A percentile compares a stretch with the other conserved stretches of the same genome.
phyloP scores from a whole-genome alignment of 352 stramenopile genomes.

The Phytophthora parvispora region DNA sequence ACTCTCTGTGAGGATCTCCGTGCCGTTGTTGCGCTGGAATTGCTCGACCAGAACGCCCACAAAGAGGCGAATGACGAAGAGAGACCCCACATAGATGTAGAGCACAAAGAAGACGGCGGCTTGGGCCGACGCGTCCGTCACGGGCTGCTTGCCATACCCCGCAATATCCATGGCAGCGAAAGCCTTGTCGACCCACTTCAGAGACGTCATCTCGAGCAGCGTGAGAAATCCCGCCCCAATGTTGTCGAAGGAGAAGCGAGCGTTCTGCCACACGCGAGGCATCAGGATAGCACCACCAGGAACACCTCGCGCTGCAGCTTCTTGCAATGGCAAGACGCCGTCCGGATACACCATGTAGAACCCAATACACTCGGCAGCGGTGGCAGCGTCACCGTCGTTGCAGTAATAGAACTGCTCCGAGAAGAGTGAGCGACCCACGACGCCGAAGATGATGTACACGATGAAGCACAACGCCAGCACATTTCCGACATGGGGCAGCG shows the following conservation, averaged over 20 bases:
- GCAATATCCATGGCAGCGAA: constrained; percentile 84
- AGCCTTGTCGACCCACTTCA: constrained; percentile 86
- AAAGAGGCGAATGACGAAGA: constrained; percentile 86
- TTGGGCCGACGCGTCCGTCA: constrained; percentile 53
- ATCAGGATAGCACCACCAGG: constrained; percentile 55
- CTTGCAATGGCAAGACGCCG: constrained; percentile 58
- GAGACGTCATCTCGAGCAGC: constrained; percentile 83
- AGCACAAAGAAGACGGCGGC: constrained; percentile 78
- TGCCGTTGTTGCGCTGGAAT: constrained; percentile 88
- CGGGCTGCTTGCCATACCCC: constrained; percentile 52
- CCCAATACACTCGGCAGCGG: constrained; percentile 57
- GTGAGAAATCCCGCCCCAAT: constrained; percentile 72
- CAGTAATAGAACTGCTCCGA: constrained; percentile 73
- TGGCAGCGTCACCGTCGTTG: constrained; percentile 58
- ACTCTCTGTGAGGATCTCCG: constrained; percentile 80
- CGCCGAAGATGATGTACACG: constrained; percentile 84
- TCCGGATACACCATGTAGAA: constrained; percentile 64
- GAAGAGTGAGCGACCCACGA: constrained; percentile 77
- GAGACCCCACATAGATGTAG: constrained; percentile 79
- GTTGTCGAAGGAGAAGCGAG: constrained; percentile 85
- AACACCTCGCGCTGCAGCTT: constrained; percentile 47
- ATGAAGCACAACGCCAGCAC: constrained; percentile 77
- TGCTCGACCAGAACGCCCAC: constrained; percentile 86
- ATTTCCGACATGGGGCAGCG: constrained; percentile 78
- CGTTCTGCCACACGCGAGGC: constrained; percentile 74